phyloP scores from a whole-genome alignment of 768 basidiomycete genomes.

The Gloeostereum incarnatum region DNA sequence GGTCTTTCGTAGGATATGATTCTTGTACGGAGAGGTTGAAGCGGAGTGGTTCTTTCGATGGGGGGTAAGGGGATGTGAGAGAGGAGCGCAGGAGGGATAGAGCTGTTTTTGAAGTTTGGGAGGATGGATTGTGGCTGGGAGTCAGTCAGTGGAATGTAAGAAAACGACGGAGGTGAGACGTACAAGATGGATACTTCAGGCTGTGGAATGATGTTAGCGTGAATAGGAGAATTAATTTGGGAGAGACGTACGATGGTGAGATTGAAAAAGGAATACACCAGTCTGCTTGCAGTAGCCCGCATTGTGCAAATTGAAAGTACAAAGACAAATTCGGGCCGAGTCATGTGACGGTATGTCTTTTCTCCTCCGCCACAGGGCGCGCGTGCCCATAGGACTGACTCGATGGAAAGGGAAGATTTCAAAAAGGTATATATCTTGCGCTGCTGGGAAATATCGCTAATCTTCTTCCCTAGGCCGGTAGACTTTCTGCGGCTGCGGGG shows the following conservation, averaged over 20 bases:
- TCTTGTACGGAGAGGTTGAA: slow-evolving; percentile 72
- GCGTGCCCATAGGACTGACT: too few relatives aligned
- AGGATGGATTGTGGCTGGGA: slow-evolving; percentile 53
- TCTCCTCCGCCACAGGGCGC: too few relatives aligned
- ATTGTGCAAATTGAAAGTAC: too few relatives aligned
- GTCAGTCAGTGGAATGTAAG: slow-evolving; percentile 5
- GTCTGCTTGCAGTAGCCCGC: too few relatives aligned
- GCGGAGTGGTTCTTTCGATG: slow-evolving; percentile 40
- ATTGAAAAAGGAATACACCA: not conserved
- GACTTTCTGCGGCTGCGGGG: too few relatives aligned
- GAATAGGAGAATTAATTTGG: not conserved
- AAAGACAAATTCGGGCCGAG: too few relatives aligned
- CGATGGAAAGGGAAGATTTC: too few relatives aligned
- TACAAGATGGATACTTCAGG: slow-evolving; percentile 66
- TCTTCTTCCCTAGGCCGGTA: too few relatives aligned
- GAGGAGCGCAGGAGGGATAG: slow-evolving; percentile 51
- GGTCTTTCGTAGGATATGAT: slow-evolving; percentile 55
- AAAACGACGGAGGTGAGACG: slow-evolving; percentile 12
- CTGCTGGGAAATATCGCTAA: too few relatives aligned
- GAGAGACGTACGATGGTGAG: not conserved
- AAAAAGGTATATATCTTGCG: too few relatives aligned
- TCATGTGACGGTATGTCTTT: too few relatives aligned
- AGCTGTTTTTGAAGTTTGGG: slow-evolving; percentile 56
- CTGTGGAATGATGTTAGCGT: slow-evolving; percentile 11
- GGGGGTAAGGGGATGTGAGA: slow-evolving; percentile 52